Evolutionary conservation across 108 stramenopile genomes (phyloP), one percentile per base, ranked within the genome.

Genomic region (Bacterosira constricta): DNA sequence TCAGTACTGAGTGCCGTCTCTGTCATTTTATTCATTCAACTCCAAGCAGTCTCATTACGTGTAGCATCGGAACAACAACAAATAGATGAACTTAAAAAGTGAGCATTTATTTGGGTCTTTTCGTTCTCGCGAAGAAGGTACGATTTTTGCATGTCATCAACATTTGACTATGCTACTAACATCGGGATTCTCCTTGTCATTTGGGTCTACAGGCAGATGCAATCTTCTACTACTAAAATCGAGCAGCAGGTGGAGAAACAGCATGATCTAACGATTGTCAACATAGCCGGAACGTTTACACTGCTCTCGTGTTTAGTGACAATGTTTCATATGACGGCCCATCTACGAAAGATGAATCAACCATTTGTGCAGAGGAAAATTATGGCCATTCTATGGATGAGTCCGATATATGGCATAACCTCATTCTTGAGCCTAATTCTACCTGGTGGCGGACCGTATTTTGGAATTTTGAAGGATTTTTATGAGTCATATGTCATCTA

Each of bases 311-410:
- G 85, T 50, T 42, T 96, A 10, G 82, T 96, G 26, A 81, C 80
- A 61, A 71, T 87, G 80, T 94, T 89, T 66, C 96, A 96, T 74
- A 89, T 96, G 80, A 79, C 86, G 11, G 60, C 77, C 15, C 96
- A 96, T 73, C 47, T 94, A 10, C 57, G 84, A 29, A 91, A 93
- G 35, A 83, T 86, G 77, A 68, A 90, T 61, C 84, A 94, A 73
- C 96, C 96, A 2, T 82, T 87, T 25, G 81, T 94, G 8, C 96
- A 96, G 58, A 62, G 88, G 26, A 92, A 93, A 35, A 85, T 96
- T 17, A 53, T 92, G 60, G 86, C 93, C 9, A 90, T 96, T 55
- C 50, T 96, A 8, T 96, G 96, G 96, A 93, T 96, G 93, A 75
- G 74, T 29, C 96, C 96, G 6, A 90, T 96, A 17, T 96, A 96